Base-by-base conservation (phyloP, 2,329 filamentous ascomycete genomes). In the Chaetomium globosum region DNA sequence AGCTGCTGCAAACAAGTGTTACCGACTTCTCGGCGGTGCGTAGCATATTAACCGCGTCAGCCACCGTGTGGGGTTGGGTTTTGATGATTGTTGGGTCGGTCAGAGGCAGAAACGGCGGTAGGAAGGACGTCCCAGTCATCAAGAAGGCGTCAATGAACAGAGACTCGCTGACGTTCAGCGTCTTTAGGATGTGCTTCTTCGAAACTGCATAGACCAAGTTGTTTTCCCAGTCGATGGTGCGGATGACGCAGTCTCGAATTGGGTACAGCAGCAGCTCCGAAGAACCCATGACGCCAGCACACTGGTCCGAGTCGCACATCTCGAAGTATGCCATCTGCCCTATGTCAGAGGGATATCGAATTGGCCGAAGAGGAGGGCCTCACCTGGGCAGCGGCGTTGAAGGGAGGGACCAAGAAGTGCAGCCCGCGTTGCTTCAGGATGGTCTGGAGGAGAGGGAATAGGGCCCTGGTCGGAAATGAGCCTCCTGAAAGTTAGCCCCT, bases 201-300 rank as follows among this genome's bases (percentile, higher is more conserved):
- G 85, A 86, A 46, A 88, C 78, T 21, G 81, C 83, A 23, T 75
- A 78, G 73, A 96, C 90, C 19, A 83, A 84, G 67, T 85, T 85
- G 46, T 80, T 80, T 23, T 91, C 87, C 81, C 90, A 91, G 72
- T 93, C 87, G 69, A 92, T 83, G 65, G 75, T 76, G 67, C 80
- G 78, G 71, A 88, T 92, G 67, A 97, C 85, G 65, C 89, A 80
- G 75, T 92, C 90, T 68, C 90, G 86, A 72, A 95, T 87, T 39
- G 93, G 90, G 74, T 96, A 97, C 43, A 97, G 83, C 59, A 98
- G 86, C 51, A 93, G 82, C 76, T 97, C 93, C 58, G 92, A 89
- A 1, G 92, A 88, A 36, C 92, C 93, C 82, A 92, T 93, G 72
- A 97, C 83, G 19, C 89, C 91, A 64, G 91, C 89, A 66, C 87